Evolutionary conservation across 1,284 basidiomycete genomes (phyloP), one percentile per base, ranked within the genome.

Genomic region (Cryptococcus amylolentus): DNA sequence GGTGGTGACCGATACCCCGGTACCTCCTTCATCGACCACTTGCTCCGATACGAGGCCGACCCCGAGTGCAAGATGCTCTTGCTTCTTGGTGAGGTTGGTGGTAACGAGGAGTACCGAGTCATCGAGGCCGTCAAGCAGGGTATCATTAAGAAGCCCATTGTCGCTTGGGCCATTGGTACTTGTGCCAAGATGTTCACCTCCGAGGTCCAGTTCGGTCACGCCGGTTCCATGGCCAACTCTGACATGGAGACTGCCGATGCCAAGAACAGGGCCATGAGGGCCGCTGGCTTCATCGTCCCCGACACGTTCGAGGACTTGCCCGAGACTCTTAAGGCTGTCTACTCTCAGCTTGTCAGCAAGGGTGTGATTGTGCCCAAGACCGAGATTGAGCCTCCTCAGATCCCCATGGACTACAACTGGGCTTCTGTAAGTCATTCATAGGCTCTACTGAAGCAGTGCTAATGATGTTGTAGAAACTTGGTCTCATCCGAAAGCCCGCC

Each of bases 351-450:
- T 63, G 88, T 98, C 55, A 73, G 78, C 63, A 77, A 76, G 47
- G 91, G 93, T 52, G 72, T 80, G 46, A 86, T 98, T 77, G 78
- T 81, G 49, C 88, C 87, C 65, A 82, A 86, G 81, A 67, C 81
- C 51, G 95, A 98, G 81, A 82, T 87, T 57, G 89, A 93, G 42
- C 92, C 94, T 35, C 95, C 95, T 23, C 86, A 90, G 64, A 98
- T 98, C 76, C 95, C 95, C 28, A 95, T 98, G 91, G 95, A 98
- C 82, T 98, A 98, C 88, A 96, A 98, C 83, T 98, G 95, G 95
- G 95, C 95, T 45, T 88, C 91, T 68, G 64, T 64, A 47, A 49
- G 62, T 60, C 5, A 4, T 45, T 7, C 31, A 48, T 8, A 7
- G 40, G 43, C 6, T 35, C 18, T 41, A n/a, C 9, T 49, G 14